phyloP scores from a whole-genome alignment of 2,329 filamentous ascomycete species.

The Phoma sp. region DNA sequence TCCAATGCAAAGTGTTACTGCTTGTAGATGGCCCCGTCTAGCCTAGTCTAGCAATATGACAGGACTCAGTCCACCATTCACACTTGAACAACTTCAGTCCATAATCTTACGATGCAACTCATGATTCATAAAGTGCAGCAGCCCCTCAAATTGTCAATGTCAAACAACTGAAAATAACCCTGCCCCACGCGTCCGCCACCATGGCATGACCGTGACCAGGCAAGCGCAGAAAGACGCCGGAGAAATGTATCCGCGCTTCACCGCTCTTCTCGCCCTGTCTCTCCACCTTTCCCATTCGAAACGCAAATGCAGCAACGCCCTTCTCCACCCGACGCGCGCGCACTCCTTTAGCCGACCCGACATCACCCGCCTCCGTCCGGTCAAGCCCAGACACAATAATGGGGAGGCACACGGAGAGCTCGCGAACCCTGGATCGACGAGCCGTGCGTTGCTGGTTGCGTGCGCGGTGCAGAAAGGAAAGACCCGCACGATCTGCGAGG shows the following conservation, averaged over 20 bases:
- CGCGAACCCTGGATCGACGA: constrained; percentile 7
- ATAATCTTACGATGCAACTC: constrained; percentile 13
- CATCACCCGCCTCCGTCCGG: constrained; percentile 9
- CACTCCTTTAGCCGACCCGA: constrained; percentile 4
- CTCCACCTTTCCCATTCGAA: constrained; percentile 10
- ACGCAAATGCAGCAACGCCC: background rate
- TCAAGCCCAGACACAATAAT: background rate
- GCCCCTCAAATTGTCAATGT: constrained; percentile 10
- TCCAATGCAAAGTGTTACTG: constrained; percentile 1
- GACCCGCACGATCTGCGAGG: constrained; percentile 13
- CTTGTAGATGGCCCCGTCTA: constrained; percentile 6
- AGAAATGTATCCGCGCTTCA: constrained; percentile 14
- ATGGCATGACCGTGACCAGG: constrained; percentile 1
- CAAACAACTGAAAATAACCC: constrained; percentile 8
- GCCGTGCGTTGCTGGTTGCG: background rate
- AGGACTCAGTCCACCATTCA: constrained; percentile 19
- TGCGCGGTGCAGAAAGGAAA: background rate
- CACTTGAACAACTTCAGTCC: constrained; percentile 11
- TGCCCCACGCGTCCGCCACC: constrained; percentile 14
- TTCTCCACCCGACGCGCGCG: background rate
- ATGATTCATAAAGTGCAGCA: constrained; percentile 15
- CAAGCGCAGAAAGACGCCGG: background rate
- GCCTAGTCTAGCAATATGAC: constrained; percentile 12
- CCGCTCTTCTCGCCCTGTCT: constrained; percentile 15
- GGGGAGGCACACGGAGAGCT: background rate